A percentile compares a stretch with the other conserved stretches of the same genome.
phyloP scores from a whole-genome alignment of 106 monocot genomes.

The Triglochin maritima region DNA sequence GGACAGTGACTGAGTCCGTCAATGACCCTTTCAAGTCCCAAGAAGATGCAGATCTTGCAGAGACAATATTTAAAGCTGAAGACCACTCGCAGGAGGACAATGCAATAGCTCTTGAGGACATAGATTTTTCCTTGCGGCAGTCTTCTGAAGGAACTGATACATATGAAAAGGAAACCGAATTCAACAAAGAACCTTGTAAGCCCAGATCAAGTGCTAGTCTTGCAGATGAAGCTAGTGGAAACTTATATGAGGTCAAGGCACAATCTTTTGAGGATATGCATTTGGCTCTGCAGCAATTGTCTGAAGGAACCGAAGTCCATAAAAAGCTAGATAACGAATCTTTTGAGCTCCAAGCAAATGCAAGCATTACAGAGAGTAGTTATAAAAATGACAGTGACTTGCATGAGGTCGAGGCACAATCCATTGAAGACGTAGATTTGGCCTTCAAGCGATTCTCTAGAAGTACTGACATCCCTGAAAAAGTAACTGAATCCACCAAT shows the following conservation, averaged over 20 bases:
- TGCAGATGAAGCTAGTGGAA: too few relatives aligned
- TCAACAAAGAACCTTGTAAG: neutral
- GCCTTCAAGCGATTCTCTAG: neutral
- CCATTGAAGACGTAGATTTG: constrained; percentile 10
- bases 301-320: too few relatives aligned
- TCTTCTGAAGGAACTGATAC: neutral
- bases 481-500: neutral
- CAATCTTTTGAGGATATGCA: constrained; percentile 4
- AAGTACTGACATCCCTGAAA: neutral
- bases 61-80: too few relatives aligned
- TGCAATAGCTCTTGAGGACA: too few relatives aligned
- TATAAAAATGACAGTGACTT: neutral
- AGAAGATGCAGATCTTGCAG: too few relatives aligned
- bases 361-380: too few relatives aligned
- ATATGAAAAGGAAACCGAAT: neutral
- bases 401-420: constrained; percentile 7
- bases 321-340: too few relatives aligned
- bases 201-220: too few relatives aligned
- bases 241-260: neutral
- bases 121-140: too few relatives aligned
- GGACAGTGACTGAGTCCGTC: neutral
- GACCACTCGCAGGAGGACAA: too few relatives aligned
- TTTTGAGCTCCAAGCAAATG: too few relatives aligned
- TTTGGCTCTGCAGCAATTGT: neutral
- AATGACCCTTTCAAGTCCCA: too few relatives aligned